Evolutionary conservation across 768 basidiomycete species (phyloP).

Genomic region (Steccherinum ochraceum): DNA sequence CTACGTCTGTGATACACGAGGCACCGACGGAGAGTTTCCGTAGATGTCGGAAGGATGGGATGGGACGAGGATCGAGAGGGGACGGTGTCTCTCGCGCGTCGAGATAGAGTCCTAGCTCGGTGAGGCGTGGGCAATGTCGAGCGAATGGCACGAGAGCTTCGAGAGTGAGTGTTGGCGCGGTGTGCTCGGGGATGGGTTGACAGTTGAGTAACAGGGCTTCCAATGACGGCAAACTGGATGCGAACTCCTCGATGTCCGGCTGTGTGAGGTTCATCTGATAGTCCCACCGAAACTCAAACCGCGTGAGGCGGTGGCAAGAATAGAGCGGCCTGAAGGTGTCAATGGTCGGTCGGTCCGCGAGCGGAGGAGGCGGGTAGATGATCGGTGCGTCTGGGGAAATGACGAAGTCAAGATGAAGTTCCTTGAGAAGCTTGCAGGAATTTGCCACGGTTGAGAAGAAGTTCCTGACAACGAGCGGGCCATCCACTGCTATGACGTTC

Average conservation of each 20-base stretch:
- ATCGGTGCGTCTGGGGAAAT: slow-evolving; percentile 13
- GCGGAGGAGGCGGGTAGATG: slow-evolving; percentile 8
- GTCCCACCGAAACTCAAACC: slow-evolving; percentile 31
- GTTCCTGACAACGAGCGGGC: slow-evolving; percentile 32
- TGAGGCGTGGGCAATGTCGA: slow-evolving; percentile 29
- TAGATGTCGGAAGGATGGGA: slow-evolving; percentile 17
- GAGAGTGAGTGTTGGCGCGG: slow-evolving; percentile 25
- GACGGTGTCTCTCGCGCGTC: slow-evolving; percentile 21
- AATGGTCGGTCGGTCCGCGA: slow-evolving; percentile 25
- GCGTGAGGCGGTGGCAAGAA: slow-evolving; percentile 19
- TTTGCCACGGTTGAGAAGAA: slow-evolving; percentile 38
- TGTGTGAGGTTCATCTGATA: slow-evolving; percentile 22
- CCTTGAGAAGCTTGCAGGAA: slow-evolving; percentile 38
- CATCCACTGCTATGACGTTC: slow-evolving; percentile 40
- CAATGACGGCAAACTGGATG: slow-evolving; percentile 19
- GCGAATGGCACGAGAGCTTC: slow-evolving; percentile 33
- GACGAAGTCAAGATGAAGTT: slow-evolving; percentile 34
- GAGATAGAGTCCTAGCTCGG: slow-evolving; percentile 31
- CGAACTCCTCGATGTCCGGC: slow-evolving; percentile 21
- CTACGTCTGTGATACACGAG: slow-evolving; percentile 38
- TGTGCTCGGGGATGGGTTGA: slow-evolving; percentile 20
- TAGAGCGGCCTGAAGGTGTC: slow-evolving; percentile 32
- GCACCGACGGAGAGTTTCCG: slow-evolving; percentile 44
- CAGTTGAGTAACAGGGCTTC: slow-evolving; percentile 22
- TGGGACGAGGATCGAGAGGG: slow-evolving; percentile 1